A percentile compares a stretch with the other conserved stretches of the same genome.
Evolutionary conservation across 2,329 filamentous ascomycete genomes (phyloP).

Genomic region (Cladosporium sp.): DNA sequence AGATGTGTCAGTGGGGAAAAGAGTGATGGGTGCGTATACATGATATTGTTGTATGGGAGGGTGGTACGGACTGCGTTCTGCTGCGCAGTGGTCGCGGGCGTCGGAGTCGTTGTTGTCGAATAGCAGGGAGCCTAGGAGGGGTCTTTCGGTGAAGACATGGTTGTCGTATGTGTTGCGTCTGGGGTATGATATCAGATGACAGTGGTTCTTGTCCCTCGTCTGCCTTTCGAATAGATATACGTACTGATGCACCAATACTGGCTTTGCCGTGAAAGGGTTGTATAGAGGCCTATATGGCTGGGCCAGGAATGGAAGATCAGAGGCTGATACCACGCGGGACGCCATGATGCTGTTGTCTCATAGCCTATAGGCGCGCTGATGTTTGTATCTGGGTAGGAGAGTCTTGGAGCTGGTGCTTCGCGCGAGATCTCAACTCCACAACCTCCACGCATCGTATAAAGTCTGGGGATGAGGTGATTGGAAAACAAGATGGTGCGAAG

Average conservation of each 20-base stretch:
- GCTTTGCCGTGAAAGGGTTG: constrained; percentile 45
- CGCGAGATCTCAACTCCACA: too few relatives aligned
- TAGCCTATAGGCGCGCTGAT: background rate
- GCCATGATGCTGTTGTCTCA: background rate
- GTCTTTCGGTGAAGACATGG: constrained; percentile 55
- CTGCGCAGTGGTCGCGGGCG: constrained; percentile 73
- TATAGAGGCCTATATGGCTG: constrained; percentile 49
- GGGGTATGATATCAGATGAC: background rate
- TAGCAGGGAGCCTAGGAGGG: constrained; percentile 62
- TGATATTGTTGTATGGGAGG: background rate
- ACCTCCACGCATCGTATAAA: too few relatives aligned
- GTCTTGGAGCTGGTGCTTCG: too few relatives aligned
- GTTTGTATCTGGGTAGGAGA: background rate
- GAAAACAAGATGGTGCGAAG: background rate
- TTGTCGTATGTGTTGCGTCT: constrained; percentile 40
- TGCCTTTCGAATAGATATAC: background rate
- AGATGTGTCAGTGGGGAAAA: background rate
- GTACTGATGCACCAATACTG: constrained; percentile 48
- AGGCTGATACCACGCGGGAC: constrained; percentile 3
- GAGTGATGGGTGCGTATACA: background rate
- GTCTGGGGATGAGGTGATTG: background rate
- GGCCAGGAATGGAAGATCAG: constrained; percentile 27
- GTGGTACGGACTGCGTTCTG: constrained; percentile 58
- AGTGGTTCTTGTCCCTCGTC: too few relatives aligned
- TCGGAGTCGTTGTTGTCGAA: constrained; percentile 73